These are phyloP conservation scores for Chytridium lagenaria DNA, from an alignment of 371 early-diverging fungal genomes.

Conservation along the genomic window DNA sequence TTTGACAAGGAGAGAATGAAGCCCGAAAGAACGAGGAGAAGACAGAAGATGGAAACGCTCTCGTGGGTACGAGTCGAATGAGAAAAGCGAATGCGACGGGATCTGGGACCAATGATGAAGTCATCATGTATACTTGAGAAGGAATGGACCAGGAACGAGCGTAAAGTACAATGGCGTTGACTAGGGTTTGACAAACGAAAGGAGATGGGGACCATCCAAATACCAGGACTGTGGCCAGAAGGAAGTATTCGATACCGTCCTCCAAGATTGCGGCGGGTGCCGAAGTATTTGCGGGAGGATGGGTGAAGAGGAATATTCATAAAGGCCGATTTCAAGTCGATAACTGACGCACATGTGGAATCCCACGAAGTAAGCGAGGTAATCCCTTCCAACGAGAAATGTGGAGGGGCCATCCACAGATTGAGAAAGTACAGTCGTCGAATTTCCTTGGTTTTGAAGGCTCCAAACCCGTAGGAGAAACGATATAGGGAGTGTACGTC, in stretches of 20 bases:
- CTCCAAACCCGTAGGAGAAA: background rate
- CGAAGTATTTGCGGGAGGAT: background rate
- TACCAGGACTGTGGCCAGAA: background rate
- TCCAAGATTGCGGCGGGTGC: background rate
- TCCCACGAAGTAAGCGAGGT: background rate
- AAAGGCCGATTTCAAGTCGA: background rate
- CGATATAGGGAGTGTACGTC: background rate
- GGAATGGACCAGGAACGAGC: constrained; percentile 11
- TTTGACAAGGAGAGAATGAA: background rate
- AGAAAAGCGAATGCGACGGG: background rate
- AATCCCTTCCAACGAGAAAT: background rate
- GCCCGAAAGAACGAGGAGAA: background rate
- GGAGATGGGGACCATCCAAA: background rate
- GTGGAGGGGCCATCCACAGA: constrained; percentile 3
- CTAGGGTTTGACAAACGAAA: constrained; percentile 18
- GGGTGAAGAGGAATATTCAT: background rate
- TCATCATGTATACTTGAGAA: background rate
- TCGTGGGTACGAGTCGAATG: background rate
- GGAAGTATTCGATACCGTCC: background rate
- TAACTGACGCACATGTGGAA: background rate
- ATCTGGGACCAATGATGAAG: background rate
- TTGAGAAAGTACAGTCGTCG: constrained; percentile 3
- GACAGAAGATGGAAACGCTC: background rate
- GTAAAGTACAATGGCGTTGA: constrained; percentile 3
- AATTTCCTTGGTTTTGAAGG: background rate